Evolutionary conservation across 1,284 basidiomycete genomes (phyloP), one percentile per base, ranked within the genome.

Genomic region (Ceratobasidium papillatum): DNA sequence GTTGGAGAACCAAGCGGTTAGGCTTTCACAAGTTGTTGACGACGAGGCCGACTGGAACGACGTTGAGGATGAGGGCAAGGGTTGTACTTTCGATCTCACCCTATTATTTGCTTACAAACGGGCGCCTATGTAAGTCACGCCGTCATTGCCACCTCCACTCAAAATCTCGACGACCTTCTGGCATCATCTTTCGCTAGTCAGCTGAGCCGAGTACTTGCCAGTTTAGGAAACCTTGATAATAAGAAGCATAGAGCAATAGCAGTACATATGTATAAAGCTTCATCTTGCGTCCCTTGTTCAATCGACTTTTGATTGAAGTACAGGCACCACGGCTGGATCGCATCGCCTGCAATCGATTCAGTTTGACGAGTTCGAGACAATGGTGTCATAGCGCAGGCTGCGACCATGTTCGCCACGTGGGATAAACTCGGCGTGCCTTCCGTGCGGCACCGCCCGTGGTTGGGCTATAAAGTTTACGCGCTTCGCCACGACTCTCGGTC

Each of bases 31-130:
- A 25, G 56, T 36, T 51, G 34, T 30, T 63, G 59, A 54, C 59
- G 43, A 73, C 47, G 43, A 43, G 34, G 34, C 36, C 59, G 47
- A 52, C 69, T 73, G 36, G 69, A 25, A 45, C 56, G 69, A 73
- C 69, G 69, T 73, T 73, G 69, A 52, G 47, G 69, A 62, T 63
- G 69, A 73, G 69, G 69, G 69, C 69, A 62, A 73, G 69, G 69
- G 69, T 73, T 73, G 45, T n/a, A 41, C 69, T 73, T 63, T 41
- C 43, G 69, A 72, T 72, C 58, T 36, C 38, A 27, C 32, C 56
- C 34, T 51, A 30, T 61, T 51, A 32, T 61, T 58, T 73, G 69
- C 69, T 73, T 27, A 73, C 69, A 73, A 73, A 73, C 69, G 30
- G 43, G 47, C 58, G 58, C 45, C 59, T 73, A 73, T 61, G 36